A percentile compares a stretch with the other conserved stretches of the same genome.
Conservation (phyloP, 139 green algal genomes). For the Closterium sp. region DNA sequence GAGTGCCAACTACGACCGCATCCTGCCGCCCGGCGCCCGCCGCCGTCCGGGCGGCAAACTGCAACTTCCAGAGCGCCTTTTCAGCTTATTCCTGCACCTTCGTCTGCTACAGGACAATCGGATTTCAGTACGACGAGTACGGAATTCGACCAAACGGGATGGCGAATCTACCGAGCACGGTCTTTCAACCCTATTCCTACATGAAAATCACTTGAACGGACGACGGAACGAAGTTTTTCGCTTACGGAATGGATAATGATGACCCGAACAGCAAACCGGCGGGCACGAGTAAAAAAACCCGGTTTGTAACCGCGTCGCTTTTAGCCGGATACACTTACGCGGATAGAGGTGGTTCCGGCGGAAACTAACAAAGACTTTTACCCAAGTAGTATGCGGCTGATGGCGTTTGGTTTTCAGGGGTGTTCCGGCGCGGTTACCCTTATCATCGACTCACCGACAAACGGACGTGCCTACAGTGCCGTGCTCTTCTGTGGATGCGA, state of each 20-base stretch:
- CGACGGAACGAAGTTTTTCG: neutral
- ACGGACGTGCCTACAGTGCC: neutral
- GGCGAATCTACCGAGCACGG: no score
- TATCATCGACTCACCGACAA: neutral
- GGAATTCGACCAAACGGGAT: neutral
- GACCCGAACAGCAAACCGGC: no score
- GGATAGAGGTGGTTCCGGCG: neutral
- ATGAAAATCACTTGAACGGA: neutral
- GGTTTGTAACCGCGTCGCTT: neutral
- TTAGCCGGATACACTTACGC: neutral
- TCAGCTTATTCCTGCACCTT: no score
- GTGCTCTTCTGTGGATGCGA: neutral
- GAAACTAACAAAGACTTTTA: neutral
- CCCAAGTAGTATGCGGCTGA: neutral
- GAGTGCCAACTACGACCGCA: slow-evolving; percentile 10
- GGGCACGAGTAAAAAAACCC: no score
- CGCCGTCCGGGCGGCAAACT: neutral
- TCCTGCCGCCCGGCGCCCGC: slow-evolving; percentile 23
- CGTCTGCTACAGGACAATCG: no score
- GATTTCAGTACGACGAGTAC: no score
- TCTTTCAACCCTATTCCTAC: neutral
- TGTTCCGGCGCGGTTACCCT: neutral
- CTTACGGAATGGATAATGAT: neutral
- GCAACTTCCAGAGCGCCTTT: neutral
- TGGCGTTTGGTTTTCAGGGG: neutral